Conservation (phyloP, 2,329 filamentous ascomycete genomes). For the Paecilomyces formosus region DNA sequence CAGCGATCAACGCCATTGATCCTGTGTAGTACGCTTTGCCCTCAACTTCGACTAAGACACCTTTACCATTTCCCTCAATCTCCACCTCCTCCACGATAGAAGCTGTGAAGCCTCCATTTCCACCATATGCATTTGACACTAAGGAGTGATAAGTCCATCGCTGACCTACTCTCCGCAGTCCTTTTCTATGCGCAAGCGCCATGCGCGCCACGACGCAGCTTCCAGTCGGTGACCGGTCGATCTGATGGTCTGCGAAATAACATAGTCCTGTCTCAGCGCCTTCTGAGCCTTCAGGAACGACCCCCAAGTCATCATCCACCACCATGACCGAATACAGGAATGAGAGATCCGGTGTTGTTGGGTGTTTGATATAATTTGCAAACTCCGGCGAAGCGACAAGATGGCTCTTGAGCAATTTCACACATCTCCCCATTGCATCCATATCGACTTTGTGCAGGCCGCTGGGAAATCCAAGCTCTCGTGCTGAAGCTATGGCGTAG, state of each 20-base stretch:
- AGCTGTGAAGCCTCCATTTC: conserved; percentile 16
- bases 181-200: conserved; percentile 27
- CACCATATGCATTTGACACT: conserved; percentile 22
- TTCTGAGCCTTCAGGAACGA: neutral
- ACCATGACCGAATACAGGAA: conserved; percentile 39
- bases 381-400: conserved; percentile 13
- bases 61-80: conserved; percentile 1
- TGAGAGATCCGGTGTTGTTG: conserved; percentile 23
- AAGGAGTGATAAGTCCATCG: conserved; percentile 30
- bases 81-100: conserved; percentile 11
- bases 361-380: conserved; percentile 18
- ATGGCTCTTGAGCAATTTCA: conserved; percentile 24
- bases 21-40: conserved; percentile 27
- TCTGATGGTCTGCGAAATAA: conserved; percentile 40
- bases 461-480: conserved; percentile 32
- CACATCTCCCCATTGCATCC: conserved; percentile 21
- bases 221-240: conserved; percentile 39
- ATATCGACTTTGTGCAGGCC: conserved; percentile 22
- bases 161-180: conserved; percentile 11
- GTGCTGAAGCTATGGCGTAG: conserved; percentile 31
- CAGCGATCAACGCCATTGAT: conserved; percentile 18
- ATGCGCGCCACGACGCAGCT: conserved; percentile 30
- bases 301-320: conserved; percentile 16
- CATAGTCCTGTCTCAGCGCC: conserved; percentile 35
- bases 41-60: conserved; percentile 22